These are phyloP conservation scores for Aspergillus novofumigatus DNA, from an alignment of 2,329 filamentous ascomycete species.

Conservation along the genomic window DNA sequence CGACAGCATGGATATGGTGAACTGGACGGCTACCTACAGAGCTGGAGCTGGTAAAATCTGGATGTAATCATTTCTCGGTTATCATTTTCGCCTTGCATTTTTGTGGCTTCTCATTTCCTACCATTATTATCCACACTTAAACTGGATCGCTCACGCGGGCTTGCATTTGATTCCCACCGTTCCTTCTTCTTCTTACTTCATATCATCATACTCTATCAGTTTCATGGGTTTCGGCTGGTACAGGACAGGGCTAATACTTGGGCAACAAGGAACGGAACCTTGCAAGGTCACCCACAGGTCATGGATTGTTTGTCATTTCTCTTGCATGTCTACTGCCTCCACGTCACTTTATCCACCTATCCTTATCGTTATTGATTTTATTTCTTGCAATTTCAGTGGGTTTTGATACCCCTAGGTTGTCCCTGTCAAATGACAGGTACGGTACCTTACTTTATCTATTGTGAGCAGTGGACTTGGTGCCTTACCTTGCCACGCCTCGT, in stretches of 20 bases:
- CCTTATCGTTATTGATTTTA: slow-evolving; percentile 2
- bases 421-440: background rate
- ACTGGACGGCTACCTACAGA: background rate
- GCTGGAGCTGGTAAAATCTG: background rate
- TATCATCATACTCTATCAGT: background rate
- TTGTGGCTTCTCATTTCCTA: background rate
- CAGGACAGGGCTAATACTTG: background rate
- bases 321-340: background rate
- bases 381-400: background rate
- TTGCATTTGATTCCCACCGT: slow-evolving; percentile 8
- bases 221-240: background rate
- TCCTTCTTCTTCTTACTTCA: background rate
- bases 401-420: too few relatives aligned
- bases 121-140: slow-evolving; percentile 2
- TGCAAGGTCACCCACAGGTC: background rate
- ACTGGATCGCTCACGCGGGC: slow-evolving; percentile 13
- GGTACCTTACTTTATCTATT: background rate
- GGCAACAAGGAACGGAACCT: background rate
- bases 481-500: background rate
- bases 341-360: slow-evolving; percentile 2
- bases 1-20: background rate
- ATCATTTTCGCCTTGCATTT: background rate
- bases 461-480: background rate
- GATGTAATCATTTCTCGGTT: background rate
- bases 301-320: background rate